Base-by-base conservation (phyloP, 345 rosid genomes). In the Rhodamnia argentea region DNA sequence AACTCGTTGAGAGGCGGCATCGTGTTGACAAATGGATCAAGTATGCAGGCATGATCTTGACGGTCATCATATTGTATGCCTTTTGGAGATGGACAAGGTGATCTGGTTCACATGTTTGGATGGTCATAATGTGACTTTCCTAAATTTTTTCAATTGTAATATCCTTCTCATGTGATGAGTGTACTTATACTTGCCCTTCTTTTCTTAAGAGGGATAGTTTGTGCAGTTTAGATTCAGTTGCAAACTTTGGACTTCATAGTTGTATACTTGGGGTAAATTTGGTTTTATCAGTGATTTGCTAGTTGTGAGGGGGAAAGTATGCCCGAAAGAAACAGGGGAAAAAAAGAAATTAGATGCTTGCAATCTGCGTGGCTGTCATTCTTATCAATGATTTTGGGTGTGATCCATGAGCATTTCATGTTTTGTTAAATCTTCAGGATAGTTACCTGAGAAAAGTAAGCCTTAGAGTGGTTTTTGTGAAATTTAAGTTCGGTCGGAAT, bases 11-110 rank as follows among this genome's bases (percentile, higher is more conserved):
- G 92, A 92, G 96, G 93, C 93, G 99, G 85, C 95, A 92, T 88
- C 99, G 94, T 82, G 93, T 95, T 11, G 99, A 97, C 86, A 92
- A 85, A 1, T 94, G 95, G 98, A 95, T 97, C 91, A 97, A 97
- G 89, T 97, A 97, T 20, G 87, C 89, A 3, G 99, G 99, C 83
- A 97, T 96, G 98, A 84, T 91, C 27, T 87, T 88, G 58, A 95
- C 98, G 6, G 55, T 94, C 42, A 83, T 93, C 74, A 87, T 95
- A 55, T 82, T 97, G 88, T 94, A 88, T 91, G 87, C 94, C 83
- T 90, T 97, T 83, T 86, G 93, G 85, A 93, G 91, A 85, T 96
- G 94, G 98, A 93, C 94, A 51, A 81, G 88, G n/a, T 90, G 85
- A 92, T 82, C 54, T 50, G 42, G 24, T 52, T 51, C 22, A 51